Evolutionary conservation across 2,329 filamentous ascomycete species (phyloP).

Genomic region (Diaporthe aspalathi): DNA sequence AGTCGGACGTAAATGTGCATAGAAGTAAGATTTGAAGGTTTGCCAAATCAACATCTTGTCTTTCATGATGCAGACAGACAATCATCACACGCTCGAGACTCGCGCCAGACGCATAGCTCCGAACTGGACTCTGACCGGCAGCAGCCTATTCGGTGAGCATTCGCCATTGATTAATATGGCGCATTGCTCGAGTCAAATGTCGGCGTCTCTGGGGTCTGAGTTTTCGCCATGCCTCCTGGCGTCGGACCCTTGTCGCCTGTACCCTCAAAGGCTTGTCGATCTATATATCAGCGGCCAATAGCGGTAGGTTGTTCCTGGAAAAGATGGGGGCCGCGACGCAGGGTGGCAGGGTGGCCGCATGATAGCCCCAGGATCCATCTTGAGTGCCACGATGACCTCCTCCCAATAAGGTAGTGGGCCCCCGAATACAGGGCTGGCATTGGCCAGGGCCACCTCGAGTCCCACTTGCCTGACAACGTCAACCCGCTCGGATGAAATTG

Average conservation of each 20-base stretch:
- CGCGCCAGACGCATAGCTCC: slow-evolving; percentile 4
- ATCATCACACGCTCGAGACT: not conserved
- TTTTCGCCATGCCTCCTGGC: slow-evolving; percentile 21
- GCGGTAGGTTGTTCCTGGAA: slow-evolving; percentile 15
- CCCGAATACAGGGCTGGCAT: not conserved
- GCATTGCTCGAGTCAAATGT: slow-evolving; percentile 28
- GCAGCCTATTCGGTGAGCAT: not conserved
- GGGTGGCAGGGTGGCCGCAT: no score
- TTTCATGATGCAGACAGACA: not conserved
- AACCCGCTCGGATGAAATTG: slow-evolving; percentile 36
- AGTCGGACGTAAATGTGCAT: not conserved
- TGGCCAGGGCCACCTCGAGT: slow-evolving; percentile 20
- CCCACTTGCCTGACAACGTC: slow-evolving; percentile 37
- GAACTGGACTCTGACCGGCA: not conserved
- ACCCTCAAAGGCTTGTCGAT: slow-evolving; percentile 22
- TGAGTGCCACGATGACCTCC: slow-evolving; percentile 11
- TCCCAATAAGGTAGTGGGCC: slow-evolving; percentile 19
- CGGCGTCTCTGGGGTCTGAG: slow-evolving; percentile 22
- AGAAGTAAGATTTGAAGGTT: not conserved
- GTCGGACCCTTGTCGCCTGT: slow-evolving; percentile 7
- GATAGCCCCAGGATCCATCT: slow-evolving; percentile 11
- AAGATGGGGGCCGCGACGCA: slow-evolving; percentile 4
- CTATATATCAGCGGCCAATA: slow-evolving; percentile 22
- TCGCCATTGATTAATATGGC: slow-evolving; percentile 3
- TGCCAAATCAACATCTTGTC: not conserved